phyloP scores from a whole-genome alignment of 2,329 filamentous ascomycete species.

The Colletotrichum sp. region DNA sequence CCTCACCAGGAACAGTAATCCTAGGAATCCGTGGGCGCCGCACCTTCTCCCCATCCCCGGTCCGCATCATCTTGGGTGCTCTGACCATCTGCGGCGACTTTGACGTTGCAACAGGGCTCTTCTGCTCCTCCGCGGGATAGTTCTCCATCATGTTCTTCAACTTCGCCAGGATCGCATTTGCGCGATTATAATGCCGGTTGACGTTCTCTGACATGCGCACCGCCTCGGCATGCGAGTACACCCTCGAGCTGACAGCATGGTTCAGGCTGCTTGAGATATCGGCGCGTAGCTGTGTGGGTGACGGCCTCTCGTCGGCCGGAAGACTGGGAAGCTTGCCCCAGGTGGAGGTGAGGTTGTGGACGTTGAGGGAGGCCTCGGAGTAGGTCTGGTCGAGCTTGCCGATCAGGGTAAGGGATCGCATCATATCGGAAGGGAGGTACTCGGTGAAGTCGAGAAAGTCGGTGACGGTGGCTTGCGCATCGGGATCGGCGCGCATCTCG shows the following conservation, averaged over 20 bases:
- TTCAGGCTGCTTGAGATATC: constrained; percentile 65
- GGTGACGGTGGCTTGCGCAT: constrained; percentile 72
- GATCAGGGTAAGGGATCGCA: constrained; percentile 69
- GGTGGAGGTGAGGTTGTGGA: constrained; percentile 60
- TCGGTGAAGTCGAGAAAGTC: constrained; percentile 75
- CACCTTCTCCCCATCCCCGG: constrained; percentile 50
- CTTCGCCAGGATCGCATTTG: constrained; percentile 63
- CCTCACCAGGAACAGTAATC: constrained; percentile 71
- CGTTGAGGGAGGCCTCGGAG: constrained; percentile 55
- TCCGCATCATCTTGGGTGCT: constrained; percentile 51
- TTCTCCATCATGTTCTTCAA: constrained; percentile 65
- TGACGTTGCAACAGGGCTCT: constrained; percentile 52
- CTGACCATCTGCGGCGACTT: constrained; percentile 61
- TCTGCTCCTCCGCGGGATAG: constrained; percentile 59
- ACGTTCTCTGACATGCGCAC: constrained; percentile 69
- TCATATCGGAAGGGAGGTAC: constrained; percentile 71
- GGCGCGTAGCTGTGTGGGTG: constrained; percentile 58
- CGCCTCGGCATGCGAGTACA: constrained; percentile 67
- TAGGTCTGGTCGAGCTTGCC: constrained; percentile 67
- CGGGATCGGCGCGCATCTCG: constrained; percentile 64
- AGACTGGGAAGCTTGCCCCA: constrained; percentile 63
- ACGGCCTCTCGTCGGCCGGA: constrained; percentile 50
- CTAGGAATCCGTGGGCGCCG: constrained; percentile 55
- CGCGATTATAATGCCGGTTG: constrained; percentile 65
- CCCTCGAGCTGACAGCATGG: constrained; percentile 59